A percentile compares a stretch with the other conserved stretches of the same genome.
phyloP scores from a whole-genome alignment of 2,329 filamentous ascomycete genomes.

The Colletotrichum neosansevieriae region DNA sequence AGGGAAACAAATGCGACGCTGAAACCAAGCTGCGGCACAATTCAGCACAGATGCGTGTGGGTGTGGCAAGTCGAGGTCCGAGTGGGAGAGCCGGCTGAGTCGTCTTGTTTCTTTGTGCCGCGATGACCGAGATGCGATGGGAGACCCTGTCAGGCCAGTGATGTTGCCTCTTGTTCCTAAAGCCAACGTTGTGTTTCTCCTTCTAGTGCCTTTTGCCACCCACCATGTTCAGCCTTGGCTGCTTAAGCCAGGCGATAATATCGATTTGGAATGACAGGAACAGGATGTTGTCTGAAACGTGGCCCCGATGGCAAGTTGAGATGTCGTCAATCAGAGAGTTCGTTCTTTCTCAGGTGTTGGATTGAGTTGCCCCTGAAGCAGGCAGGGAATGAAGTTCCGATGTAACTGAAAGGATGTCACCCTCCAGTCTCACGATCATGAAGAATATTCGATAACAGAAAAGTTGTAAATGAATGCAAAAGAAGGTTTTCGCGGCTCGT shows the following conservation, averaged over 20 bases:
- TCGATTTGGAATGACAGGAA: slow-evolving; percentile 31
- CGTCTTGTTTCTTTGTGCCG: slow-evolving; percentile 16
- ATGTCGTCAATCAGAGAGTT: slow-evolving; percentile 29
- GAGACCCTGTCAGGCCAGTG: slow-evolving; percentile 28
- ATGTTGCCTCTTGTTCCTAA: slow-evolving; percentile 26
- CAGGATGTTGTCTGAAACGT: slow-evolving; percentile 29
- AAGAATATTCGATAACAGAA: background rate
- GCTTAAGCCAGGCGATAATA: background rate
- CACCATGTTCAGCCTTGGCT: no score
- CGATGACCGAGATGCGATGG: slow-evolving; percentile 18
- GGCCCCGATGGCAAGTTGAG: slow-evolving; percentile 33
- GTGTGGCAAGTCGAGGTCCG: slow-evolving; percentile 33
- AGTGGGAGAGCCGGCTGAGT: slow-evolving; percentile 17
- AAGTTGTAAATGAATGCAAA: background rate
- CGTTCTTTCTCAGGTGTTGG: slow-evolving; percentile 15
- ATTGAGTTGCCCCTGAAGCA: slow-evolving; percentile 8
- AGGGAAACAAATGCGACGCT: slow-evolving; percentile 37
- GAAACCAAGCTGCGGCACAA: slow-evolving; percentile 41
- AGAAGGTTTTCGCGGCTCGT: slow-evolving; percentile 13
- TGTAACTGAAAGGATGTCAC: slow-evolving; percentile 19
- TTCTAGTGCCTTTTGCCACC: no score
- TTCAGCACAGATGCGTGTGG: slow-evolving; percentile 38
- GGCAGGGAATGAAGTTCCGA: slow-evolving; percentile 2
- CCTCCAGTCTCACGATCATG: slow-evolving; percentile 1
- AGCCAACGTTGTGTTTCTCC: slow-evolving; percentile 17